Percentiles rank a stretch among this genome's conserved stretches.
Conservation (phyloP, 2,329 filamentous ascomycete genomes). For the Helotiales sp. region DNA sequence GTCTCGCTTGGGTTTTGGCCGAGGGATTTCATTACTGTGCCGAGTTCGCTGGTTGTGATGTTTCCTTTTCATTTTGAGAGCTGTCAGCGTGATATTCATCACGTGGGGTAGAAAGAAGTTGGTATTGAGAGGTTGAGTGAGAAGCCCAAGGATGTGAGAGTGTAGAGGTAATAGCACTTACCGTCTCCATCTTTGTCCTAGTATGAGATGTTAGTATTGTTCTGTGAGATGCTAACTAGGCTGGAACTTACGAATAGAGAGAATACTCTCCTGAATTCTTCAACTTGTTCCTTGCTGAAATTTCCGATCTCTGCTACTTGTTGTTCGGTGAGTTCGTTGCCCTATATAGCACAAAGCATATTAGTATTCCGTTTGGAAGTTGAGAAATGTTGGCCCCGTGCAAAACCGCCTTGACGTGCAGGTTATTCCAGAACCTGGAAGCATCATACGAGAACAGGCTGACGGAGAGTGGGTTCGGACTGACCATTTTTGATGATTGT, state of each 20-base stretch:
- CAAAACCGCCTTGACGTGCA: too few species aligned
- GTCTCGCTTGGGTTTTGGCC: slow-evolving; percentile 62
- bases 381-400: too few species aligned
- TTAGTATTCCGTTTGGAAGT: too few species aligned
- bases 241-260: background rate
- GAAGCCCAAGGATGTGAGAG: background rate
- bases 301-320: background rate
- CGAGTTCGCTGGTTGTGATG: slow-evolving; percentile 64
- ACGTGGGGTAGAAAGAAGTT: background rate
- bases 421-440: too few species aligned
- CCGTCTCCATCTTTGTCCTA: background rate
- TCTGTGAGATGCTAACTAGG: background rate
- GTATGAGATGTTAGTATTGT: background rate
- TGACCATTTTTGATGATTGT: too few species aligned
- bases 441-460: too few species aligned
- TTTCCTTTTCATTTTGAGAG: slow-evolving; percentile 45
- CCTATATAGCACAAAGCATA: too few species aligned
- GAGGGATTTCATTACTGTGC: slow-evolving; percentile 63
- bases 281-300: background rate
- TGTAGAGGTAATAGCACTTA: background rate
- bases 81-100: background rate
- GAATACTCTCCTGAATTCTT: background rate
- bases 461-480: too few species aligned
- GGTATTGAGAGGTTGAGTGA: too few species aligned
- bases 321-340: background rate